Conservation (phyloP, 768 basidiomycete species). For the Hericium rajendrae region DNA sequence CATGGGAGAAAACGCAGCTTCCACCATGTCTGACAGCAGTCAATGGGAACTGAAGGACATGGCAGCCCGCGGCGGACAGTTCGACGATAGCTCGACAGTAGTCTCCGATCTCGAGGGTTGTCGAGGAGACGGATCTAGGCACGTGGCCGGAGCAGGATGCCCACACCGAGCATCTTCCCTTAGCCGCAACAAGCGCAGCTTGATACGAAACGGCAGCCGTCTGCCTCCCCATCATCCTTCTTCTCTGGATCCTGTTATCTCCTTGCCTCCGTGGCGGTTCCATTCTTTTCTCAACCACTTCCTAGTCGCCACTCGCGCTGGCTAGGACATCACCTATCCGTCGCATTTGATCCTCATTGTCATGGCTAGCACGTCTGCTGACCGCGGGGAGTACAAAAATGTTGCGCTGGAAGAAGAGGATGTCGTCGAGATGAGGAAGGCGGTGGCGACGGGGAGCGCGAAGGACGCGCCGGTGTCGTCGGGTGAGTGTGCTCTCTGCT, state of each 20-base stretch:
- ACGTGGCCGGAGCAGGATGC: too few relatives aligned
- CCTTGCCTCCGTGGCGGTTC: constrained; percentile 1
- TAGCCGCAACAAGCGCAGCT: too few relatives aligned
- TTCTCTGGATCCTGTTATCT: neutral
- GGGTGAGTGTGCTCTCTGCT: constrained; percentile 15
- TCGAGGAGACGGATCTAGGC: too few relatives aligned
- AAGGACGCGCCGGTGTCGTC: constrained; percentile 22
- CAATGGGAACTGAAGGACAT: too few relatives aligned
- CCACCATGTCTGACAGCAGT: too few relatives aligned
- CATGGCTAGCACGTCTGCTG: constrained; percentile 2
- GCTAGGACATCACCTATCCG: neutral
- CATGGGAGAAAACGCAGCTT: too few relatives aligned
- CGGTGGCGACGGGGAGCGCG: constrained; percentile 30
- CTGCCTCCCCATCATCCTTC: neutral
- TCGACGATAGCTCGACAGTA: too few relatives aligned
- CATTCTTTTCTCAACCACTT: neutral
- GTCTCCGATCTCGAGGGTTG: too few relatives aligned
- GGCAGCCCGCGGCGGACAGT: too few relatives aligned
- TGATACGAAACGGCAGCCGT: neutral
- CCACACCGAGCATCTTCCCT: too few relatives aligned
- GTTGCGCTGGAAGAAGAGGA: constrained; percentile 27
- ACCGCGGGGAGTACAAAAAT: constrained; percentile 16
- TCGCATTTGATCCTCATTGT: neutral
- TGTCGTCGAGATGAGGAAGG: constrained; percentile 46
- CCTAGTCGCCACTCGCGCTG: neutral